Conservation (phyloP, 2,329 filamentous ascomycete genomes). For the Aureobasidium mangrovei region DNA sequence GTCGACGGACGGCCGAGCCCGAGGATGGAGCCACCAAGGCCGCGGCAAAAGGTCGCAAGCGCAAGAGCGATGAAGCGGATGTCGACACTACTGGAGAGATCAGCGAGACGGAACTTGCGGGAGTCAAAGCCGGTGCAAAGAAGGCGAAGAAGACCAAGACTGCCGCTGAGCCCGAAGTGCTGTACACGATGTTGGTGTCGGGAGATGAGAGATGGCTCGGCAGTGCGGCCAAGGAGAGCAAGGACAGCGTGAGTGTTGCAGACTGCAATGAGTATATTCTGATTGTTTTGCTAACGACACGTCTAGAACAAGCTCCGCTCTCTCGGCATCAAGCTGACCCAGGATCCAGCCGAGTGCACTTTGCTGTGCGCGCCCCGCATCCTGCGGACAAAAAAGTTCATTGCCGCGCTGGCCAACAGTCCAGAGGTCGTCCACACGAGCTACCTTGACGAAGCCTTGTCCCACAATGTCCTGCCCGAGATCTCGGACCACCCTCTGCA, state of each 20-base stretch:
- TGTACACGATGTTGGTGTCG: conserved; percentile 71
- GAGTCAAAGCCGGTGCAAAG: conserved; percentile 36
- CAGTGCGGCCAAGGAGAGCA: conserved; percentile 63
- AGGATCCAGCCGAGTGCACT: conserved; percentile 67
- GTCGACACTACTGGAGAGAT: conserved; percentile 26
- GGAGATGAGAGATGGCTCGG: conserved; percentile 76
- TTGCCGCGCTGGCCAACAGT: conserved; percentile 74
- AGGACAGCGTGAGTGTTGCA: conserved; percentile 59
- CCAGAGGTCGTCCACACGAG: conserved; percentile 66
- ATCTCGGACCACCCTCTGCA: conserved; percentile 58
- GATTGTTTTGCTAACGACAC: neutral
- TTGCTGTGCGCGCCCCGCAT: conserved; percentile 82
- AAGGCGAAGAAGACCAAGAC: conserved; percentile 44
- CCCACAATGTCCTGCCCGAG: conserved; percentile 52
- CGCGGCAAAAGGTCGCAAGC: conserved; percentile 19
- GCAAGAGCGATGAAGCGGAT: conserved; percentile 30
- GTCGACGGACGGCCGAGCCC: conserved; percentile 40
- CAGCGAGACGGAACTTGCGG: conserved; percentile 36
- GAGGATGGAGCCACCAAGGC: conserved; percentile 20
- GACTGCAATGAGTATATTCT: neutral
- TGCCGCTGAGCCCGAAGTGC: conserved; percentile 46
- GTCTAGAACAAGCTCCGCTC: conserved; percentile 67
- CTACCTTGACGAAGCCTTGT: conserved; percentile 71
- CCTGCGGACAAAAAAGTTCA: conserved; percentile 87
- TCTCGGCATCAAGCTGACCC: conserved; percentile 72